Evolutionary conservation across 805 yeast species (phyloP).

Genomic region (Kluyveromyces aestuarii): DNA sequence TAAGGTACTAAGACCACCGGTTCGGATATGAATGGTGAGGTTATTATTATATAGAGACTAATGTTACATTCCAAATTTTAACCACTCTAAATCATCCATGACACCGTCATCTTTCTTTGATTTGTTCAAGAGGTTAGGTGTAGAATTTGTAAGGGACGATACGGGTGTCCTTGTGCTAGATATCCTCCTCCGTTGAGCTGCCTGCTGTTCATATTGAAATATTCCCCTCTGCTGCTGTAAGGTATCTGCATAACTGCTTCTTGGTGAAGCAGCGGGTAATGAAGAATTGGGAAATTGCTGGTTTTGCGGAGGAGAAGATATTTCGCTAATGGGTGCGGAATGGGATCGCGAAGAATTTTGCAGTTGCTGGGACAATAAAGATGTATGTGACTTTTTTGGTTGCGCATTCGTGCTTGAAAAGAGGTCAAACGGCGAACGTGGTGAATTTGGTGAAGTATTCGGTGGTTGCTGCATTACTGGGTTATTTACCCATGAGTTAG

Average conservation of each 20-base stretch:
- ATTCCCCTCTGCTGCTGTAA: slow-evolving; percentile 20
- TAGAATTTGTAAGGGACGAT: neutral
- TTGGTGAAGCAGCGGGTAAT: slow-evolving; percentile 16
- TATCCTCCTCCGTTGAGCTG: neutral
- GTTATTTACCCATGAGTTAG: slow-evolving; percentile 12
- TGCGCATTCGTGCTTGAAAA: slow-evolving; percentile 10
- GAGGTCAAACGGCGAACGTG: slow-evolving; percentile 16
- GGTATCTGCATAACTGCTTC: slow-evolving; percentile 18
- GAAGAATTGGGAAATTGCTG: neutral
- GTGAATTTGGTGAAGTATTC: slow-evolving; percentile 13
- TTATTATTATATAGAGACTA: too few relatives aligned
- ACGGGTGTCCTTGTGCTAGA: neutral
- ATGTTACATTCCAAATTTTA: slow-evolving; percentile 26
- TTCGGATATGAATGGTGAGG: neutral
- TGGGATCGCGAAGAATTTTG: slow-evolving; percentile 15
- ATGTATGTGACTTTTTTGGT: slow-evolving; percentile 22
- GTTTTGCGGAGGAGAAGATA: neutral
- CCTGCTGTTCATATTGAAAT: slow-evolving; percentile 4
- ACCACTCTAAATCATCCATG: slow-evolving; percentile 28
- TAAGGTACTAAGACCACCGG: neutral
- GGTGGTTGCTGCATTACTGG: neutral
- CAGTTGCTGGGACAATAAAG: slow-evolving; percentile 28
- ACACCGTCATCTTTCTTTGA: slow-evolving; percentile 5
- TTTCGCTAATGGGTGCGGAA: neutral
- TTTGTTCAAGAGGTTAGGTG: neutral